Evolutionary conservation across 306 rosid genomes (phyloP).

Genomic region (Geum urbanum): DNA sequence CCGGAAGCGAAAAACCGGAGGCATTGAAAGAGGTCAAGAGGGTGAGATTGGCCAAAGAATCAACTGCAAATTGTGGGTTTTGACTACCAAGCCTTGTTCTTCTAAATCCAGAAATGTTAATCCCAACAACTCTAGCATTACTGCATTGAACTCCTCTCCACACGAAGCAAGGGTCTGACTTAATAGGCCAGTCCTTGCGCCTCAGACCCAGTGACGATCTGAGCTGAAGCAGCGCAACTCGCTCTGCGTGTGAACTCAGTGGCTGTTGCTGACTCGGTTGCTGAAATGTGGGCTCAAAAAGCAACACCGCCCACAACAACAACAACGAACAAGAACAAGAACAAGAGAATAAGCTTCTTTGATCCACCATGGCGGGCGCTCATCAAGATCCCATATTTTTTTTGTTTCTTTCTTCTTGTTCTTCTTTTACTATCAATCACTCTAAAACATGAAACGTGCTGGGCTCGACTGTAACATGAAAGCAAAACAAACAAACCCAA

Average conservation of each 20-base stretch:
- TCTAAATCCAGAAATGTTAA: slow-evolving; percentile 75
- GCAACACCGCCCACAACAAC: slow-evolving; percentile 36
- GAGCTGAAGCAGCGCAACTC: slow-evolving; percentile 58
- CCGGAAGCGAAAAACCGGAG: slow-evolving; percentile 68
- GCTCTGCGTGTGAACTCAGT: slow-evolving; percentile 47
- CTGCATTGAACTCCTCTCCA: slow-evolving; percentile 68
- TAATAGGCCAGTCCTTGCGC: slow-evolving; percentile 80
- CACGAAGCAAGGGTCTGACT: slow-evolving; percentile 62
- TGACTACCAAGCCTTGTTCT: slow-evolving; percentile 64
- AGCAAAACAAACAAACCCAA: not conserved
- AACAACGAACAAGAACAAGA: slow-evolving; percentile 3
- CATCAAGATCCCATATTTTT: slow-evolving; percentile 49
- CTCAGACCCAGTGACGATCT: slow-evolving; percentile 79
- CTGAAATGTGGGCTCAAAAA: slow-evolving; percentile 56
- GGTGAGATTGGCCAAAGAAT: slow-evolving; percentile 71
- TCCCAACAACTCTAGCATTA: slow-evolving; percentile 72
- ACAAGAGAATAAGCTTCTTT: slow-evolving; percentile 12
- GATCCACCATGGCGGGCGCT: slow-evolving; percentile 48
- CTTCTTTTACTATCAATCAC: no score
- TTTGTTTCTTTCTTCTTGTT: slow-evolving; percentile 1
- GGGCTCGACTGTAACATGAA: slow-evolving; percentile 24
- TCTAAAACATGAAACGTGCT: not conserved
- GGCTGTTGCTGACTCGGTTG: slow-evolving; percentile 46
- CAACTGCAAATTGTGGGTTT: slow-evolving; percentile 69
- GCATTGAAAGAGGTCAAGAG: slow-evolving; percentile 68